phyloP scores from a whole-genome alignment of 2,329 filamentous ascomycete genomes.

The Penicillium sp. region DNA sequence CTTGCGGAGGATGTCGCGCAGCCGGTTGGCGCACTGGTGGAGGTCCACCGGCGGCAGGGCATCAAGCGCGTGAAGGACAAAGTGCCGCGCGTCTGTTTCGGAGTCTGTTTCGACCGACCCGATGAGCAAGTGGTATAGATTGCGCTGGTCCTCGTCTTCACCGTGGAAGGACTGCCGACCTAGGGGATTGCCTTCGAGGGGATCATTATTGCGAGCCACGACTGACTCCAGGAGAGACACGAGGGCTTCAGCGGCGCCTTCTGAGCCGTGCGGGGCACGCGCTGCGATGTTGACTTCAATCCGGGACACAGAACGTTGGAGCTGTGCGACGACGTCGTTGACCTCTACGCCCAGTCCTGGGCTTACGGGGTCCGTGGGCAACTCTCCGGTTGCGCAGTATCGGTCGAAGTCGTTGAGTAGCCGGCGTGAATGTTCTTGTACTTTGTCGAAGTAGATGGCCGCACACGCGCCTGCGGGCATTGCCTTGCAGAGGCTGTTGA shows the following conservation, averaged over 20 bases:
- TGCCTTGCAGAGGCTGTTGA: constrained; percentile 41
- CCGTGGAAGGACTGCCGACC: constrained; percentile 32
- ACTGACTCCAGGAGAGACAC: constrained; percentile 40
- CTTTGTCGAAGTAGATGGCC: constrained; percentile 46
- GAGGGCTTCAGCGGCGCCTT: constrained; percentile 39
- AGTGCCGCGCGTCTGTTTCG: constrained; percentile 28
- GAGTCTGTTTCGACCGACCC: constrained; percentile 31
- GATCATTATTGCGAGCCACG: constrained; percentile 39
- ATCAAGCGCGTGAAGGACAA: constrained; percentile 42
- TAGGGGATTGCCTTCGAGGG: constrained; percentile 38
- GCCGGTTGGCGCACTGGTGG: constrained; percentile 27
- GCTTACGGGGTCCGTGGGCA: constrained; percentile 19
- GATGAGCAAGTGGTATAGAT: constrained; percentile 43
- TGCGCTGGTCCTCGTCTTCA: constrained; percentile 43
- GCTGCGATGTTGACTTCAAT: constrained; percentile 34
- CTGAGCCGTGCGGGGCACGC: constrained; percentile 37
- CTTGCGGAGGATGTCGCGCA: constrained; percentile 38
- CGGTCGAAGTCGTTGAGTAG: constrained; percentile 40
- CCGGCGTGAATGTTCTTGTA: constrained; percentile 34
- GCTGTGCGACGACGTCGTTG: constrained; percentile 31
- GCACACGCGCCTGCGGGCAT: constrained; percentile 44
- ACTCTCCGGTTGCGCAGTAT: constrained; percentile 38
- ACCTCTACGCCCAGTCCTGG: constrained; percentile 23
- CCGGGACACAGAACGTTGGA: constrained; percentile 31
- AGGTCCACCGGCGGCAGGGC: constrained; percentile 33